phyloP scores from a whole-genome alignment of 768 basidiomycete species.

The Paxillus rubicundulus region DNA sequence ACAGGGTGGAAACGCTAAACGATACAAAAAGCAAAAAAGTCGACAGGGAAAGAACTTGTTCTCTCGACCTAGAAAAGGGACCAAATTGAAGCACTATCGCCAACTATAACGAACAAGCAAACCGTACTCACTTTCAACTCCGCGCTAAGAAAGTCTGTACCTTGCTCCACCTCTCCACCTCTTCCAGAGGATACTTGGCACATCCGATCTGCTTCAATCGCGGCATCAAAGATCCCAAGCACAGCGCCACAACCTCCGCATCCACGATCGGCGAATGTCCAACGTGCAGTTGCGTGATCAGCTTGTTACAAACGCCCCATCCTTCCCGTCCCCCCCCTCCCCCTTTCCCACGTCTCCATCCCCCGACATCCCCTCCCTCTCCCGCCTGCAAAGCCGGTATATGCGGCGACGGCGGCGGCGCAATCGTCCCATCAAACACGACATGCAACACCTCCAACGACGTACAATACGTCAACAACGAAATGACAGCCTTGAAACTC shows the following conservation, averaged over 20 bases:
- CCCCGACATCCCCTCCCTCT: neutral
- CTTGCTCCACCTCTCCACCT: neutral
- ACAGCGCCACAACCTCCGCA: constrained; percentile 10
- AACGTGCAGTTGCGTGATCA: constrained; percentile 15
- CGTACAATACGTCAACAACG: constrained; percentile 20
- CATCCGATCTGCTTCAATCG: constrained; percentile 18
- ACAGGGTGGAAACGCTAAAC: too few species aligned
- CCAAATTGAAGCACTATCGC: too few species aligned
- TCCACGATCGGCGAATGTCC: constrained; percentile 25
- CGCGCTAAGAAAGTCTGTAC: neutral
- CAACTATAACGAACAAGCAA: too few species aligned
- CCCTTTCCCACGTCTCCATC: neutral
- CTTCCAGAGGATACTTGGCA: constrained; percentile 12
- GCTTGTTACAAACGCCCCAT: constrained; percentile 19
- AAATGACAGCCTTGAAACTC: constrained; percentile 16
- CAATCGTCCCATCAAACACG: constrained; percentile 20
- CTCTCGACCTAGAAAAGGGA: too few species aligned
- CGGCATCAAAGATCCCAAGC: constrained; percentile 21
- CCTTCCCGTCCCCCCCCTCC: neutral
- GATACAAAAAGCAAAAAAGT: too few species aligned
- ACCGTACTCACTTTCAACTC: neutral
- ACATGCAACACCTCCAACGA: constrained; percentile 18
- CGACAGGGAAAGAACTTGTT: too few species aligned
- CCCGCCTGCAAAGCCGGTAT: neutral
- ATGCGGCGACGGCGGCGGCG: neutral